Percentiles rank a stretch among this genome's conserved stretches.
These are phyloP conservation scores for Penicillium canariense DNA, from an alignment of 495 filamentous ascomycete species.

Conservation along the genomic window DNA sequence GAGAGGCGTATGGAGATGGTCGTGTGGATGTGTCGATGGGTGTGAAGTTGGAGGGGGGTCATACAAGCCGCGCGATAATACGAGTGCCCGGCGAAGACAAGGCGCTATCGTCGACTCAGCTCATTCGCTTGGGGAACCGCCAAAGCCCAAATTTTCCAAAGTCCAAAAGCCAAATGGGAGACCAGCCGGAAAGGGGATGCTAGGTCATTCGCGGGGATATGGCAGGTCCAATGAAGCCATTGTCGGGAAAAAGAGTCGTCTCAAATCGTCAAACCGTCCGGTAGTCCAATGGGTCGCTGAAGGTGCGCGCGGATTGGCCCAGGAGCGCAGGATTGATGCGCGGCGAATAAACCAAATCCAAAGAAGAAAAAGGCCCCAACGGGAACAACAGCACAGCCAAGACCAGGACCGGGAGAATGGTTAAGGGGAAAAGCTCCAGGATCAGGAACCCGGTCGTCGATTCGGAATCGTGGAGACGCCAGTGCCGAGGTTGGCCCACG, in stretches of 20 bases:
- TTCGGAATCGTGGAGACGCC: no score
- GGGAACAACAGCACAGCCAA: neutral
- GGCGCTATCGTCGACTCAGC: neutral
- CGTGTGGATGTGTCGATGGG: neutral
- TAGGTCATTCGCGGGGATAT: conserved; percentile 4
- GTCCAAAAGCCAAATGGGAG: neutral
- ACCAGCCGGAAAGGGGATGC: neutral
- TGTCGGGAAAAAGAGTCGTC: neutral
- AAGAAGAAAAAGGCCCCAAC: neutral
- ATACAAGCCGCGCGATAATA: neutral
- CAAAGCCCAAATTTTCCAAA: no score
- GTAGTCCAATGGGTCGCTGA: neutral
- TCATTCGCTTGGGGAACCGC: conserved; percentile 4
- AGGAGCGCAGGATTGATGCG: neutral
- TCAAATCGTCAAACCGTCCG: no score
- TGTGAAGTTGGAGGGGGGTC: neutral
- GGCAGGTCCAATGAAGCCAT: conserved; percentile 9
- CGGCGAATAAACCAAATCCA: conserved; percentile 9
- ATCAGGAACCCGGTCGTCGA: neutral
- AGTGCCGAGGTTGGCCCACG: conserved; percentile 27
- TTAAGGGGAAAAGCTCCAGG: neutral
- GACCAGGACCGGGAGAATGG: neutral
- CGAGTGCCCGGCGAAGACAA: neutral
- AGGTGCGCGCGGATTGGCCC: neutral
- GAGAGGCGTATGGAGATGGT: neutral